Evolutionary conservation across 2,329 filamentous ascomycete genomes (phyloP).

Genomic region (Aspergillus niger): DNA sequence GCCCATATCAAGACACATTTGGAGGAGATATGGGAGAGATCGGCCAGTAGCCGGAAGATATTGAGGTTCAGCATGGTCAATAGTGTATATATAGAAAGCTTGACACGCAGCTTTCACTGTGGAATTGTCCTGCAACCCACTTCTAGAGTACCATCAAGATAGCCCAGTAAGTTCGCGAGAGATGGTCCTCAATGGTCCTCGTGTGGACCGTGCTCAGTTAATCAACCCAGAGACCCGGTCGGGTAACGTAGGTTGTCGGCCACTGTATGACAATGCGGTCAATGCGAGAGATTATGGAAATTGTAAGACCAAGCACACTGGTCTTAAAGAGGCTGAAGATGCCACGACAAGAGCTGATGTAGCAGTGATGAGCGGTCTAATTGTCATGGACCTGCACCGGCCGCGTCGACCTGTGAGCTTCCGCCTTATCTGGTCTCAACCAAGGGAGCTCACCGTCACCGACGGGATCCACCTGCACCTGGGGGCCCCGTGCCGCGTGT

Average conservation of each 20-base stretch:
- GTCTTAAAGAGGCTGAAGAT: not conserved
- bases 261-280: not conserved
- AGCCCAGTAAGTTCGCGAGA: not conserved
- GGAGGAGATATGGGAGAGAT: constrained; percentile 80
- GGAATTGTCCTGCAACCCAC: not conserved
- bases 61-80: constrained; percentile 28
- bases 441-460: constrained; percentile 11
- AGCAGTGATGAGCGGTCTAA: not conserved
- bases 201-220: constrained; percentile 7
- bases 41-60: constrained; percentile 74
- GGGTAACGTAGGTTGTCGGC: not conserved
- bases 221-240: constrained; percentile 1
- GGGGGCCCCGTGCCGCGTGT: constrained; percentile 17
- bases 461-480: constrained; percentile 15
- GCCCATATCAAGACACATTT: constrained; percentile 90
- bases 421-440: constrained; percentile 10
- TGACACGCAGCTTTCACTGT: not conserved
- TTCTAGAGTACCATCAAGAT: not conserved
- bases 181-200: not conserved
- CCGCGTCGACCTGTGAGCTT: not conserved
- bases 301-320: not conserved
- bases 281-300: not conserved
- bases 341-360: not conserved
- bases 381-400: not conserved
- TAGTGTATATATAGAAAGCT: not conserved